These are phyloP conservation scores for Trichophyton verrucosum DNA, from an alignment of 2,329 filamentous ascomycete genomes.

Conservation along the genomic window DNA sequence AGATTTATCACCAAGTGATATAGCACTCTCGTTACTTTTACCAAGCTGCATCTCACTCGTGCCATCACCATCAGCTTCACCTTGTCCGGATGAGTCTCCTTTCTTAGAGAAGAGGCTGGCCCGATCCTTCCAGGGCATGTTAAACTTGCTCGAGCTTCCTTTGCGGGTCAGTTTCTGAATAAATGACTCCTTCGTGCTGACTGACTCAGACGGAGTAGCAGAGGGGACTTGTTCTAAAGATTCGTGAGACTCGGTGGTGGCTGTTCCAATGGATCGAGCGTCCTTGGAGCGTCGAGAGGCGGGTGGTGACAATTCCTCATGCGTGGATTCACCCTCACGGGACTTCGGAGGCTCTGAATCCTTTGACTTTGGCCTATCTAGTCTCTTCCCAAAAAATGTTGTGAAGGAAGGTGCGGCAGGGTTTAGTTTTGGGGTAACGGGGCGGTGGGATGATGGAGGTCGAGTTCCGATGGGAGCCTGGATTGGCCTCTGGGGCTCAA, in stretches of 20 bases:
- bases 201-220: slow-evolving; percentile 29
- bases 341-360: slow-evolving; percentile 18
- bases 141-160: slow-evolving; percentile 40
- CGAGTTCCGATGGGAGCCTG: slow-evolving; percentile 68
- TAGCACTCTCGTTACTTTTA: slow-evolving; percentile 32
- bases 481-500: slow-evolving; percentile 39
- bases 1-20: slow-evolving; percentile 28
- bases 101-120: slow-evolving; percentile 36
- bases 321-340: slow-evolving; percentile 20
- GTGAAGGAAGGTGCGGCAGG: slow-evolving; percentile 83
- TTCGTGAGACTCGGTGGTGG: slow-evolving; percentile 36
- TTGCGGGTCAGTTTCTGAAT: slow-evolving; percentile 42
- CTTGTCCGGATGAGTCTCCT: slow-evolving; percentile 26
- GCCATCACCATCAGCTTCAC: slow-evolving; percentile 35
- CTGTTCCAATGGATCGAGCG: slow-evolving; percentile 33
- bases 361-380: slow-evolving; percentile 26
- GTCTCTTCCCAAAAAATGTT: slow-evolving; percentile 49
- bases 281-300: slow-evolving; percentile 35
- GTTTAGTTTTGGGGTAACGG: slow-evolving; percentile 55
- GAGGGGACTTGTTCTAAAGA: slow-evolving; percentile 37
- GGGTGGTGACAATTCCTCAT: slow-evolving; percentile 30
- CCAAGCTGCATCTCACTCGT: slow-evolving; percentile 29
- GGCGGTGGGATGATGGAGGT: slow-evolving; percentile 47
- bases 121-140: slow-evolving; percentile 40
- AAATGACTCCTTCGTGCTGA: slow-evolving; percentile 36